A percentile compares a stretch with the other conserved stretches of the same genome.
These are phyloP conservation scores for Neopestalotiopsis sp. DNA, from an alignment of 2,329 filamentous ascomycete genomes.

Conservation along the genomic window DNA sequence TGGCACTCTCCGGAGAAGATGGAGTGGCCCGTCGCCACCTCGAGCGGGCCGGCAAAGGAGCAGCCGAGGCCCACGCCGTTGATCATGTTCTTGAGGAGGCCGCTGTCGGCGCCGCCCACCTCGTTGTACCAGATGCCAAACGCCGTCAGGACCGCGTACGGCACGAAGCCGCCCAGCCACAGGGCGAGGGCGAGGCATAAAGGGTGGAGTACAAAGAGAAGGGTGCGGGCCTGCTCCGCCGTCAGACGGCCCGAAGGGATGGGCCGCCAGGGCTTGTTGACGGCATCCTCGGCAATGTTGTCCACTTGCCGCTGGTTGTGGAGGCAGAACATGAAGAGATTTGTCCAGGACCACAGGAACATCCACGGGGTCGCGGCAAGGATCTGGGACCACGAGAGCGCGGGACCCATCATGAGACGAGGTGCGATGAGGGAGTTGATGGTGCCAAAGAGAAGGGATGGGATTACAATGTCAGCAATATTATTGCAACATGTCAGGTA, in stretches of 20 bases:
- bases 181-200: not conserved
- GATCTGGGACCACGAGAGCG: constrained; percentile 10
- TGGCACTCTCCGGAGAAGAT: constrained; percentile 13
- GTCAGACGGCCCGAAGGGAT: constrained; percentile 20
- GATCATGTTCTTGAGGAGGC: constrained; percentile 19
- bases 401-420: constrained; percentile 16
- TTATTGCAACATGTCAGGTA: constrained; percentile 20
- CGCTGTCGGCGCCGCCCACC: constrained; percentile 11
- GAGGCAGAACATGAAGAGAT: constrained; percentile 21
- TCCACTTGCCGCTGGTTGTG: constrained; percentile 22
- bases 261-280: constrained; percentile 27
- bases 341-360: constrained; percentile 19
- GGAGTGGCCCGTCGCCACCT: constrained; percentile 19
- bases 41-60: constrained; percentile 19
- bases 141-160: constrained; percentile 15
- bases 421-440: constrained; percentile 19
- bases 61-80: constrained; percentile 19
- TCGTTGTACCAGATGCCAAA: constrained; percentile 23
- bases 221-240: constrained; percentile 13
- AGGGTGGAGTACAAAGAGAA: constrained; percentile 20
- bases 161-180: constrained; percentile 14
- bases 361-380: constrained; percentile 9
- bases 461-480: constrained; percentile 9
- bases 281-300: constrained; percentile 20
- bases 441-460: constrained; percentile 15